These are phyloP conservation scores for Coleophoma crateriformis DNA, from an alignment of 2,329 filamentous ascomycete genomes.

Conservation along the genomic window DNA sequence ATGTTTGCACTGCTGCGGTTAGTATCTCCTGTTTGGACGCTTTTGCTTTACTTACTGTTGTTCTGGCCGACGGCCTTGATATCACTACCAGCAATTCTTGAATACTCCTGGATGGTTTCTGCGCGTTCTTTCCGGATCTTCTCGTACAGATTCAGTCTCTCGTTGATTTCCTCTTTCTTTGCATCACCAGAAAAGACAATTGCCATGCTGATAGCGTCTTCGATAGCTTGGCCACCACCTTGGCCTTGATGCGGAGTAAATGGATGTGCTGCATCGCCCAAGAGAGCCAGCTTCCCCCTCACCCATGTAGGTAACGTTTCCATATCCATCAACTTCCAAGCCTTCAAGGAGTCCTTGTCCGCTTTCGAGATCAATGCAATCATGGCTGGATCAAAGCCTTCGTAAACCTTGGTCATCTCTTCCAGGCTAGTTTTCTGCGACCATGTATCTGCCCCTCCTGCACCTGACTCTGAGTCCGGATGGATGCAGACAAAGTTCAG, in stretches of 20 bases:
- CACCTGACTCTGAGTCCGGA: conserved; percentile 35
- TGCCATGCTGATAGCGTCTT: conserved; percentile 56
- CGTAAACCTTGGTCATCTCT: conserved; percentile 31
- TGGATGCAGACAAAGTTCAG: conserved; percentile 49
- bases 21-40: conserved; percentile 29
- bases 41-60: conserved; percentile 32
- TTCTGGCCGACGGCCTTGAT: conserved; percentile 34
- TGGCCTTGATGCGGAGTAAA: conserved; percentile 62
- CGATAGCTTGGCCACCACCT: conserved; percentile 59
- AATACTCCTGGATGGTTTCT: conserved; percentile 50
- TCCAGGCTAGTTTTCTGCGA: conserved; percentile 30
- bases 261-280: conserved; percentile 65
- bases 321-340: conserved; percentile 61
- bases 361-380: conserved; percentile 35
- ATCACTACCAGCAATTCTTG: conserved; percentile 46
- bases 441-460: conserved; percentile 30
- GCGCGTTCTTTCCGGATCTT: conserved; percentile 52
- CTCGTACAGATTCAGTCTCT: conserved; percentile 54
- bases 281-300: conserved; percentile 44
- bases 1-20: conserved; percentile 29
- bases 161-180: conserved; percentile 37
- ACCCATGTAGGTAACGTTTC: conserved; percentile 49
- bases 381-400: conserved; percentile 36
- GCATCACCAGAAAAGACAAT: conserved; percentile 47
- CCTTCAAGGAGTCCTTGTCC: conserved; percentile 38